phyloP scores from a whole-genome alignment of 208 protist genomes.

The Tetramitus jugosus region DNA sequence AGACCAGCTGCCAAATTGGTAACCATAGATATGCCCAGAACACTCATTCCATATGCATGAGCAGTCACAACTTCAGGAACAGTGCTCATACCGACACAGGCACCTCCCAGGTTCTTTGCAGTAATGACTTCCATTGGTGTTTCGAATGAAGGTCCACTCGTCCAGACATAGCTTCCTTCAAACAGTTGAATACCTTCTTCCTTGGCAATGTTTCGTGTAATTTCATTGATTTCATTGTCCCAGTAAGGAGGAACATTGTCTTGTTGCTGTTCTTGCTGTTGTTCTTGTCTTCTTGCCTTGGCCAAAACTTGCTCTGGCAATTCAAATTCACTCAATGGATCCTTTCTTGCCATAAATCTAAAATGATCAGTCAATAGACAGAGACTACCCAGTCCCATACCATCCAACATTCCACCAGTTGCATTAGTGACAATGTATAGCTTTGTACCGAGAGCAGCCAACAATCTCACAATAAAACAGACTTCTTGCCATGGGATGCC shows the following conservation, averaged over 20 bases:
- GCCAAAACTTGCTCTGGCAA: background rate
- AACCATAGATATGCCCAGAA: conserved; percentile 3
- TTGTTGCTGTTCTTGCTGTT: background rate
- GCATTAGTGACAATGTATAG: conserved; percentile 1
- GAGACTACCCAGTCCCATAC: conserved; percentile 4
- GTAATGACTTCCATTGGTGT: background rate
- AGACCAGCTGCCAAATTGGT: conserved; percentile 19
- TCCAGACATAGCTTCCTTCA: background rate
- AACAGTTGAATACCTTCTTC: conserved; percentile 3
- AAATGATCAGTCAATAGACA: background rate
- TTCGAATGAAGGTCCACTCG: conserved; percentile 15
- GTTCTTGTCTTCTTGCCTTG: background rate
- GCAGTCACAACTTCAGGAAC: background rate
- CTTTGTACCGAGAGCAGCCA: background rate
- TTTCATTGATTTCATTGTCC: background rate
- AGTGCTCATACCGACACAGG: background rate
- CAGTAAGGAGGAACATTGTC: too few relatives aligned
- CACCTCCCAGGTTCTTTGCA: background rate
- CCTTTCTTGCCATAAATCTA: background rate
- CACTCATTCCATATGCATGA: background rate
- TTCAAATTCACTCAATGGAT: background rate
- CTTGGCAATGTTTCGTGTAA: background rate
- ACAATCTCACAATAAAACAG: background rate
- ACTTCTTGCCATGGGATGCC: background rate
- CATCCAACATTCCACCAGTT: conserved; percentile 1